Evolutionary conservation across 495 filamentous ascomycete genomes (phyloP).

Genomic region (Hypoxylon crocopeplum): DNA sequence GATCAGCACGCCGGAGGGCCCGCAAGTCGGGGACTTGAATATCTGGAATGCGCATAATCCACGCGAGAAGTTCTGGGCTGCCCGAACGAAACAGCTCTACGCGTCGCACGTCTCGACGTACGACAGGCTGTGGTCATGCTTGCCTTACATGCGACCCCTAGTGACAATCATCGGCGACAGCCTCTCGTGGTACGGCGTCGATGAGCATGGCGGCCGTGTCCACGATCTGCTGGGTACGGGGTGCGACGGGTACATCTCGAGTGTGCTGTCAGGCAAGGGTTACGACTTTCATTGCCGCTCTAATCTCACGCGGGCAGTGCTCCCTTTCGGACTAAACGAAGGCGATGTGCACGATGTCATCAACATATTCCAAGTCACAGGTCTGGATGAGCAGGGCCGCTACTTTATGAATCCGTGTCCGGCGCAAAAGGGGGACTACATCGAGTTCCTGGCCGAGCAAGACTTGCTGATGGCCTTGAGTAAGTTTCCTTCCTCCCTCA

Average conservation of each 20-base stretch:
- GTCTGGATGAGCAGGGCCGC: constrained; percentile 70
- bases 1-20: constrained; percentile 74
- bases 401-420: constrained; percentile 82
- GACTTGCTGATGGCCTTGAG: constrained; percentile 78
- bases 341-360: constrained; percentile 81
- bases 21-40: constrained; percentile 83
- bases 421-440: constrained; percentile 67
- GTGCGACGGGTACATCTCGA: constrained; percentile 78
- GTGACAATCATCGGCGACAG: constrained; percentile 74
- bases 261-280: constrained; percentile 58
- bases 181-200: constrained; percentile 60
- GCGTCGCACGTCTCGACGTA: constrained; percentile 71
- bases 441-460: constrained; percentile 81
- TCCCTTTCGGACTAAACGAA: constrained; percentile 71
- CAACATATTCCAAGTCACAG: constrained; percentile 84
- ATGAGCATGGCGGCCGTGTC: constrained; percentile 62
- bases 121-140: constrained; percentile 76
- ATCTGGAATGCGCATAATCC: constrained; percentile 80
- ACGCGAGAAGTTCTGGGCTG: constrained; percentile 80
- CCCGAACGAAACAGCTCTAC: constrained; percentile 78
- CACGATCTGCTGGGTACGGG: constrained; percentile 81
- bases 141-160: constrained; percentile 78
- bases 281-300: constrained; percentile 86
- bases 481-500: constrained; percentile 48
- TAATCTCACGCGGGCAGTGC: constrained; percentile 75